Base-by-base conservation (phyloP, 495 filamentous ascomycete genomes). In the Penicillium angulare region DNA sequence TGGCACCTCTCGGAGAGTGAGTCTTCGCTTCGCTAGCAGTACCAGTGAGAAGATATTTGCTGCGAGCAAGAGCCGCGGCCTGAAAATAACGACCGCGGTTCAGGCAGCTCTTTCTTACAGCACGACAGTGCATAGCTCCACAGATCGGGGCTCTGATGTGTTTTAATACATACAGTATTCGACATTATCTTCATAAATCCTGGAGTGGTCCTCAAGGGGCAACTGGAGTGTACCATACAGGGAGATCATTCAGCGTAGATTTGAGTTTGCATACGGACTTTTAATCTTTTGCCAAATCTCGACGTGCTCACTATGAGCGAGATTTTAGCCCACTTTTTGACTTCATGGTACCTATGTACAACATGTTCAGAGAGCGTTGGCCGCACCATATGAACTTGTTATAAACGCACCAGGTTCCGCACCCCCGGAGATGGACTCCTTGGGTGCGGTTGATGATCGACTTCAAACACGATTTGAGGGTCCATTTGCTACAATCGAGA, bases 351-450 rank as follows among this genome's bases (percentile, higher is more conserved):
- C n/a, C n/a, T 45, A 10, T 33, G 23, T 5, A 20, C 43, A 45
- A 33, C 1, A 16, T 45, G 5, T 18, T 45, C 2, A 21, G 2
- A 6, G 6, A n/a, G 10, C n/a, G 8, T 7, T 7, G 23, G 24
- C 12, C 12, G 52, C 51, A 20, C 18, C 43, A 0, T 48, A 41
- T 1, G 47, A 49, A 13, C 50, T 23, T 2, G 29, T 57, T n/a
- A n/a, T n/a, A n/a, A n/a, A n/a, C n/a, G n/a, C n/a, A 1, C 52
- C 50, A 1, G 50, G 17, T 3, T 33, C 55, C 1, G 52, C 61
- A 34, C 55, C 53, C 2, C 62, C 62, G 2, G 59, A 57, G 2
- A 9, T 65, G 9, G 63, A 59, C 39, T 63, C 56, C 7, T 29
- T 68, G 16, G 62, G 62, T 0, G 50, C 50, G 15, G n/a, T 65